phyloP scores from a whole-genome alignment of 2,329 filamentous ascomycete species.

The Trichoderma gracile region DNA sequence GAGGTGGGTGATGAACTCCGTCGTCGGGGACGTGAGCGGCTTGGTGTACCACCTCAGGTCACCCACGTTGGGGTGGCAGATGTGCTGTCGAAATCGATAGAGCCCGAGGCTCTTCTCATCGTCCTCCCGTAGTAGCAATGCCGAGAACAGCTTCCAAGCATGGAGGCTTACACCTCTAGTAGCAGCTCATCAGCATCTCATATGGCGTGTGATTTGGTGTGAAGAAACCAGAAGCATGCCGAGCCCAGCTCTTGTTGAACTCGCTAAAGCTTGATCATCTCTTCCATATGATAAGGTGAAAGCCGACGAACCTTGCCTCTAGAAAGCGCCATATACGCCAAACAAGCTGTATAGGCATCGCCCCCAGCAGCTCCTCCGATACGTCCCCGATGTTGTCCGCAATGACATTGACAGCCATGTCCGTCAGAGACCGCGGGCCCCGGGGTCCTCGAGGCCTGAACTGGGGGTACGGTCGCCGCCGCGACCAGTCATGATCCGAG shows the following conservation, averaged over 20 bases:
- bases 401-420: constrained; percentile 43
- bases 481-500: constrained; percentile 41
- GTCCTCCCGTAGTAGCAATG: constrained; percentile 37
- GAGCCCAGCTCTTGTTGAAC: too few relatives aligned
- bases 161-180: constrained; percentile 42
- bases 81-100: constrained; percentile 44
- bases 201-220: background rate
- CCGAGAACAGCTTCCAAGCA: constrained; percentile 45
- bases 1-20: constrained; percentile 46
- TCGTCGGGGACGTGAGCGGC: constrained; percentile 41
- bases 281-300: background rate
- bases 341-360: constrained; percentile 39
- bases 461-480: constrained; percentile 35
- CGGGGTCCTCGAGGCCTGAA: constrained; percentile 33
- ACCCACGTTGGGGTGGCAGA: constrained; percentile 39
- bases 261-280: background rate
- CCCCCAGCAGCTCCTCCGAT: constrained; percentile 38
- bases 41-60: constrained; percentile 41
- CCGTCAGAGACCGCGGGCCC: constrained; percentile 42
- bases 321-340: constrained; percentile 45
- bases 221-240: background rate
- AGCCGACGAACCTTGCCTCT: constrained; percentile 40
- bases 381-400: constrained; percentile 42
- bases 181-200: constrained; percentile 1
- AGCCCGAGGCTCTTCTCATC: constrained; percentile 41